Base-by-base conservation (phyloP, 257 asterid species). In the Solanum chmielewskii region DNA sequence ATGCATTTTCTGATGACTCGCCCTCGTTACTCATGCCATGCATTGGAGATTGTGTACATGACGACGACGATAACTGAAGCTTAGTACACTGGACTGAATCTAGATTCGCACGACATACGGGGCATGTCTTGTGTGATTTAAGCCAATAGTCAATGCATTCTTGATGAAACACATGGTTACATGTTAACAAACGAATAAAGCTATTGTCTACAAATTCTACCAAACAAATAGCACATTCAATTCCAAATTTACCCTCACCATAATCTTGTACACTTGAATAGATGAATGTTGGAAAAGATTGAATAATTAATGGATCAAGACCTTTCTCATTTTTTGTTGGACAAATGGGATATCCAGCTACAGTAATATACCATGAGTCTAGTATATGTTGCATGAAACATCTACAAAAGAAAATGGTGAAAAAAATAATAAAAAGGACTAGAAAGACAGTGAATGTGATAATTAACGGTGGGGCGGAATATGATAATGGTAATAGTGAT, bases 91-190 rank as follows among this genome's bases (percentile, higher is more conserved):
- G 35, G 0, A n/a, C 20, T 90, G 98, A 89, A 44, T 91, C 94
- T 11, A 97, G 96, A 66, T 90, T 87, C 37, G 90, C 83, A 12
- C 99, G 93, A 52, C 99, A 97, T 0, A 94, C 99, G 0, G 99
- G 99, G 87, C 99, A 97, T 0, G 99, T 95, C 64, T 88, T 91
- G 91, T 94, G 98, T 0, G 94, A 91, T 87, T 91, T 97, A 10
- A 97, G 94, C 99, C 99, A 97, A 13, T 93, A 92, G 87, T 95
- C 99, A 9, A 97, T 91, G 89, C 99, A 97, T 23, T 93, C 98
- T 86, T 93, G 96, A 78, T 97, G 99, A 83, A 95, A 95, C 1
- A 95, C 99, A 31, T 97, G 99, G 85, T 93, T 92, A 71, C 99
- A 97, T 25, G 98, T 93, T 69, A 97, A 45, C 33, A 94, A 92